Conservation (phyloP, 257 asterid genomes). For the Solanum clarkiae region DNA sequence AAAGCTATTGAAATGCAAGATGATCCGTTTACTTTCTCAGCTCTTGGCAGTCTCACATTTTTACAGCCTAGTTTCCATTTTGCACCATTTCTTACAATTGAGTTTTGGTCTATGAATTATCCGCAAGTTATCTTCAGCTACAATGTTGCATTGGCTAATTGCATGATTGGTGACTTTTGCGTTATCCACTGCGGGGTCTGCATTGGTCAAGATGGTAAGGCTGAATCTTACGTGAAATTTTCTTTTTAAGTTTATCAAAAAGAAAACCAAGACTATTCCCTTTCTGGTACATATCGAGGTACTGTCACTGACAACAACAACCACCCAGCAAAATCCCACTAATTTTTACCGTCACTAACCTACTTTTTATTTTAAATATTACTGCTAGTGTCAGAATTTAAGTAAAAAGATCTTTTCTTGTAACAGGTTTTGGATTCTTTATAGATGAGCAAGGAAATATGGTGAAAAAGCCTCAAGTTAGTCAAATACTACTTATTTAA, state of each 20-base stretch:
- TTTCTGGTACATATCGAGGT: too few relatives aligned
- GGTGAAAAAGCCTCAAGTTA: constrained; percentile 92
- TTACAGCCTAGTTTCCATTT: not conserved
- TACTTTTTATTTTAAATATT: not conserved
- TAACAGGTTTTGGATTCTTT: constrained; percentile 74
- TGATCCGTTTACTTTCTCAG: not conserved
- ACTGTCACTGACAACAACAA: not conserved
- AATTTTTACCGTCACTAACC: not conserved
- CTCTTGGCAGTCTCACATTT: not conserved
- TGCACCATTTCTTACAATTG: not conserved
- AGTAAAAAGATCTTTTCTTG: not conserved
- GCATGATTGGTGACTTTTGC: constrained; percentile 68
- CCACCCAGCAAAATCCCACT: too few relatives aligned
- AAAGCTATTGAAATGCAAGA: not conserved
- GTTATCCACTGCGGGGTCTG: constrained; percentile 71
- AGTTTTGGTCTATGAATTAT: not conserved
- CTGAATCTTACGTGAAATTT: not conserved
- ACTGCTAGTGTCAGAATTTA: not conserved
- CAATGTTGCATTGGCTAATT: constrained; percentile 64
- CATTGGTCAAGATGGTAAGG: constrained; percentile 93
- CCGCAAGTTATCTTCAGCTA: constrained; percentile 32
- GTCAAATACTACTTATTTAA: constrained; percentile 6
- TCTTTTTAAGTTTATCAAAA: not conserved
- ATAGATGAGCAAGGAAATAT: constrained; percentile 56
- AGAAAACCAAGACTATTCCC: not conserved